Evolutionary conservation across 345 rosid species (phyloP), one percentile per base, ranked within the genome.

Genomic region (Brassica rapa): DNA sequence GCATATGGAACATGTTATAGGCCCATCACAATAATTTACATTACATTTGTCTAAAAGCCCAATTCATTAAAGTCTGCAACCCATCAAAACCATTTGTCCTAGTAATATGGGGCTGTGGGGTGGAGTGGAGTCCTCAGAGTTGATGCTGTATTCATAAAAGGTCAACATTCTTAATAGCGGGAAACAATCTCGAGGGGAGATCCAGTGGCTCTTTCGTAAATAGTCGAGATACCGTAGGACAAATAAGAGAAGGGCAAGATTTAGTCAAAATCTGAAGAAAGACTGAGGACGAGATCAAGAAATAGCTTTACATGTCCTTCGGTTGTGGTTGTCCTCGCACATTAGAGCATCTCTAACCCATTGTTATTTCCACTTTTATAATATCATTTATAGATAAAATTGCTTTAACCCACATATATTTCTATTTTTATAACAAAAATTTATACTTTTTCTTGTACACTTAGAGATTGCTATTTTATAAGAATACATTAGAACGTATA

Each of bases 161-260:
- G 24, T 29, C 61, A 56, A 55, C 62, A 12, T 30, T 55, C 6
- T 15, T 11, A 35, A 57, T 19, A 57, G 74, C 46, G 74, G 73
- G 72, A 68, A 60, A 14, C 3, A 60, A 51, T 51, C 56, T 51
- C 56, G 21, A n/a, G 30, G 66, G 27, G 19, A 56, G 30, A 75
- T 68, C 60, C 46, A 75, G n/a, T 59, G 79, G 79, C n/a, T 16
- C 1, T 11, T 6, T 51, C 8, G 80, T 70, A 62, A 62, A 70
- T 77, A 76, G 61, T n/a, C 0, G 6, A 51, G 8, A 61, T 39
- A 46, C 37, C 0, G 3, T 68, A 53, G 75, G 74, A 12, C 8
- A 68, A 61, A 43, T 8, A 4, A 35, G 53, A 16, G 1, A 57
- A 57, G 37, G 37, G 9, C 2, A 35, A 7, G 41, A 35, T 35